phyloP scores from a whole-genome alignment of 2,329 filamentous ascomycete genomes.

The Cryoendolithus antarcticus region DNA sequence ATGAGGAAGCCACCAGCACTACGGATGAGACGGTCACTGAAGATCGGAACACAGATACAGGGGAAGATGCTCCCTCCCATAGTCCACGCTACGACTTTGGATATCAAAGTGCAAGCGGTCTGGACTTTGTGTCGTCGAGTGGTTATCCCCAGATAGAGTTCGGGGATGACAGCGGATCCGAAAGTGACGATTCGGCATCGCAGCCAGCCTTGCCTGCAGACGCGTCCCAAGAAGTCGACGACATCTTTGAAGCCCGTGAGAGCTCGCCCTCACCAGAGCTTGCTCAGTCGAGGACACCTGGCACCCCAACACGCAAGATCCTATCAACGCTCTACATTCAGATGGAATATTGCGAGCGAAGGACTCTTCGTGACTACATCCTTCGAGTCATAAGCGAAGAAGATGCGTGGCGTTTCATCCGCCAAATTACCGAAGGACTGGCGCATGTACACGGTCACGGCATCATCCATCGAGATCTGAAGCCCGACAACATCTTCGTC shows the following conservation, averaged over 20 bases:
- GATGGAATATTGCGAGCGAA: conserved; percentile 97
- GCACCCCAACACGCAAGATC: conserved; percentile 30
- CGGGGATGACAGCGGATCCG: conserved; percentile 43
- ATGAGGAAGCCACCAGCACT: conserved; percentile 17
- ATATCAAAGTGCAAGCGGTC: conserved; percentile 54
- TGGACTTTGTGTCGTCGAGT: conserved; percentile 89
- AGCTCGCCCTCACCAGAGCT: conserved; percentile 11
- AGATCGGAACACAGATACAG: conserved; percentile 7
- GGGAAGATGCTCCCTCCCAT: conserved; percentile 36
- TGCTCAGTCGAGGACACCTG: conserved; percentile 33
- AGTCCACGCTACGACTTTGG: conserved; percentile 49
- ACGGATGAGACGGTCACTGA: conserved; percentile 8
- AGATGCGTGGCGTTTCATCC: conserved; percentile 80
- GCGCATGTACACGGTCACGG: conserved; percentile 80
- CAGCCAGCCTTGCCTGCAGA: too few species aligned
- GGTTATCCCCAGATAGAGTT: conserved; percentile 68
- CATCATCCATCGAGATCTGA: conserved; percentile 91
- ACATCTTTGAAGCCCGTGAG: too few species aligned
- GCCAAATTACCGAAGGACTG: conserved; percentile 81
- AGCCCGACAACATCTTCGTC: conserved; percentile 96
- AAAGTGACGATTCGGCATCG: conserved; percentile 3
- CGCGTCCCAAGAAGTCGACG: background rate
- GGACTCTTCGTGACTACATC: conserved; percentile 82
- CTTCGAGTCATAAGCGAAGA: conserved; percentile 60
- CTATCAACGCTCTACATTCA: conserved; percentile 85